Base-by-base conservation (phyloP, 768 basidiomycete species). In the Termitomyces sp. region DNA sequence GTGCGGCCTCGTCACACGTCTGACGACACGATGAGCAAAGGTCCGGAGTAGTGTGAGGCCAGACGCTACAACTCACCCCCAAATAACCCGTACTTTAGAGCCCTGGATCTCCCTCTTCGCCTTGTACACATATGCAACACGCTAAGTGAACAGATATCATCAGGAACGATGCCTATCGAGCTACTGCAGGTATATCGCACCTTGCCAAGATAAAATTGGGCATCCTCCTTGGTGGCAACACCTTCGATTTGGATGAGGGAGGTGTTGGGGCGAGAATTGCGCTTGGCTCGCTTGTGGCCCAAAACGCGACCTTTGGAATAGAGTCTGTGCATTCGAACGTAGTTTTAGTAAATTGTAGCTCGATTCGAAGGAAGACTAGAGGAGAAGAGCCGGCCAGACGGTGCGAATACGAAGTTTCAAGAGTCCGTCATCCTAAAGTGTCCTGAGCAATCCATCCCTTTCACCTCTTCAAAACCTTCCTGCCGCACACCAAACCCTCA, bases 171-270 rank as follows among this genome's bases (percentile, higher is more conserved):
- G 24, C 13, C 27, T 13, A 18, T 39, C n/a, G 48, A 46, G 22
- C 1, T 18, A 6, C 4, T 1, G 41, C 27, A 31, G 27, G n/a
- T 27, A 27, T 27, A 16, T 69, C 84, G 67, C 67, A 97, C 94
- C 90, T 99, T 99, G 72, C 97, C 97, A 63, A 98, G 86, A 84
- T 99, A 99, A 78, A 95, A 96, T 73, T 93, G 89, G 42, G 95
- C 93, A 71, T 96, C 95, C 79, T 96, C 86, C 78, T 95, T 92
- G 69, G 78, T 88, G 64, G 86, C 85, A 58, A 98, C 95, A 70
- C 96, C 96, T 81, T 99, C 97, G 72, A 99, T 93, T 78, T 96
- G 94, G 69, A 99, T 77, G 68, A 99, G 88, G 56, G 93, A 93
- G 62, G 95, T 97, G 83, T 96, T 96, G 71, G 94, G 95, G 71